Conservation (phyloP, 148 eudicot genomes). For the Amaranthus palmeri region DNA sequence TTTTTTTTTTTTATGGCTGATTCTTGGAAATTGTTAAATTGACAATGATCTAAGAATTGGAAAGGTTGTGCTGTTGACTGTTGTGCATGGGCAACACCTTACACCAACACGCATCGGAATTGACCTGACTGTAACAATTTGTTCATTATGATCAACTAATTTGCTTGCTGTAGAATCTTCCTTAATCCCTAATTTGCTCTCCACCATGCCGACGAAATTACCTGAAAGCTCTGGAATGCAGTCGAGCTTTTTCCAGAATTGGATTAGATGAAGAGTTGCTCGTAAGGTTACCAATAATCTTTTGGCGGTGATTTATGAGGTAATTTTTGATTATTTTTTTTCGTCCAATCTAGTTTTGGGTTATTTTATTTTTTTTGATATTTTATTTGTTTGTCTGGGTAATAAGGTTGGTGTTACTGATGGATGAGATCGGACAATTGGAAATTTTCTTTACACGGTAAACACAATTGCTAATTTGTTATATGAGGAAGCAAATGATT, state of each 20-base stretch:
- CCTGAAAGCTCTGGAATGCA: conserved; percentile 24
- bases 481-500: not conserved
- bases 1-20: too few species aligned
- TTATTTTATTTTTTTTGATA: not conserved
- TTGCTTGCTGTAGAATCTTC: too few species aligned
- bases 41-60: too few species aligned
- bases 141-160: too few species aligned
- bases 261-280: conserved; percentile 71
- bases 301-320: conserved; percentile 70
- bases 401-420: conserved; percentile 68
- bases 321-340: conserved; percentile 8
- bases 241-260: conserved; percentile 53
- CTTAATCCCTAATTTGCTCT: not conserved
- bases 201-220: conserved; percentile 26
- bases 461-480: not conserved
- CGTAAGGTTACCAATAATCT: conserved; percentile 75
- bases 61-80: too few species aligned
- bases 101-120: too few species aligned
- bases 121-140: too few species aligned
- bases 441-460: conserved; percentile 81
- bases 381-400: not conserved
- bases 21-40: too few species aligned
- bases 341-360: too few species aligned
- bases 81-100: too few species aligned
- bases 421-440: conserved; percentile 67